Conservation (phyloP, 2,329 filamentous ascomycete genomes). For the Myriosclerotinia scirpicola region DNA sequence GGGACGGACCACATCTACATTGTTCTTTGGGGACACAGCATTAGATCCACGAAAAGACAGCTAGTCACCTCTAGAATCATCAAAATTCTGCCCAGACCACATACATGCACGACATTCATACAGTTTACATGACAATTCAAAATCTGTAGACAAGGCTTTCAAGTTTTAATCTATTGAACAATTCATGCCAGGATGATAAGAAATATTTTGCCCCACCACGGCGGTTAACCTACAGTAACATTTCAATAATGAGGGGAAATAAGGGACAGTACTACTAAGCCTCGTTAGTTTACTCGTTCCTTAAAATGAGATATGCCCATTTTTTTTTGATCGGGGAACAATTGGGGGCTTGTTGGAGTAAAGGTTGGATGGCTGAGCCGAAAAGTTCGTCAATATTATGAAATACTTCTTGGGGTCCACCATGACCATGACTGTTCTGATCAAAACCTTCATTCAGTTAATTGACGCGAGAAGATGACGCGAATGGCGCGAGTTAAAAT, state of each 20-base stretch:
- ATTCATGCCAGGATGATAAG: not conserved
- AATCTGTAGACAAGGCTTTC: not conserved
- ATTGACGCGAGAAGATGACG: no score
- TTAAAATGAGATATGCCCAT: not conserved
- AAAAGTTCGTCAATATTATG: slow-evolving; percentile 3
- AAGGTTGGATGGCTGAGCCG: not conserved
- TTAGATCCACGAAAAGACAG: no score
- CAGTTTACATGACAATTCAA: not conserved
- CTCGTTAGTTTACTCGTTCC: not conserved
- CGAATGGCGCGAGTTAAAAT: no score
- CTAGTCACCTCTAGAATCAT: no score
- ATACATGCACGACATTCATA: not conserved
- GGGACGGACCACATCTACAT: no score
- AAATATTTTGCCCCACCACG: slow-evolving; percentile 1
- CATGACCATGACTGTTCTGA: no score
- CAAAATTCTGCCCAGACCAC: not conserved
- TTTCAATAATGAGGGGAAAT: not conserved
- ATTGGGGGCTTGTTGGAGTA: not conserved
- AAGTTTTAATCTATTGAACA: not conserved
- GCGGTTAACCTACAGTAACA: slow-evolving; percentile 10
- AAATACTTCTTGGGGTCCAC: slow-evolving; percentile 13
- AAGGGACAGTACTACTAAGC: not conserved
- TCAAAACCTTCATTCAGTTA: no score
- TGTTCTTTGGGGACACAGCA: no score
- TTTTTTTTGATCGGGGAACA: not conserved